Evolutionary conservation across 2,329 filamentous ascomycete genomes (phyloP).

Genomic region (Phaeosphaeria sp.): DNA sequence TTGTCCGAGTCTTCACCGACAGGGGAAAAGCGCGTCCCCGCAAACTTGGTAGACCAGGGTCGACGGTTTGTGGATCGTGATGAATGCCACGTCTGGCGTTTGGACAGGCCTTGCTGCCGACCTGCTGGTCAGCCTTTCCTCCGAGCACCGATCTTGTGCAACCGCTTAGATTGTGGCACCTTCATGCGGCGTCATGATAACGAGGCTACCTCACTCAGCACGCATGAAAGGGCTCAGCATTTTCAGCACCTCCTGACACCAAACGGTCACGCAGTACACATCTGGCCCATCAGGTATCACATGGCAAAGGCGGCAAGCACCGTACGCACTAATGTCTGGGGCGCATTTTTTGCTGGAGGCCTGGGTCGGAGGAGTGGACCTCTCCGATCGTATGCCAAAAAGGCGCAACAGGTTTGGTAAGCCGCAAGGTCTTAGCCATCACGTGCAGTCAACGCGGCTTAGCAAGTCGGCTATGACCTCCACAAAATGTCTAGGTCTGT

Average conservation of each 20-base stretch:
- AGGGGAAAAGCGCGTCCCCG: slow-evolving; percentile 19
- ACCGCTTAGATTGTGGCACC: not conserved
- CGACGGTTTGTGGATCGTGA: slow-evolving; percentile 11
- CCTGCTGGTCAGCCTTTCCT: slow-evolving; percentile 13
- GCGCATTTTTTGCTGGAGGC: slow-evolving; percentile 16
- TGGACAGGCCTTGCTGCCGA: slow-evolving; percentile 7
- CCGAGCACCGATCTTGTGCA: slow-evolving; percentile 19
- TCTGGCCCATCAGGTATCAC: not conserved
- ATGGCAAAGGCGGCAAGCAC: slow-evolving; percentile 13
- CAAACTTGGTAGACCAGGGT: slow-evolving; percentile 11
- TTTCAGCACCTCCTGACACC: not conserved
- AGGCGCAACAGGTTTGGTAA: slow-evolving; percentile 19
- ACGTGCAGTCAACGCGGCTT: slow-evolving; percentile 27
- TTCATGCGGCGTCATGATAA: not conserved
- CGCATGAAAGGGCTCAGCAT: slow-evolving; percentile 4
- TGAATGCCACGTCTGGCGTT: slow-evolving; percentile 2
- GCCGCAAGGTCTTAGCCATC: slow-evolving; percentile 19
- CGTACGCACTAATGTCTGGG: slow-evolving; percentile 17
- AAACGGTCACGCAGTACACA: not conserved
- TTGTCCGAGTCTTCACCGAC: slow-evolving; percentile 27
- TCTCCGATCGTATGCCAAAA: slow-evolving; percentile 30
- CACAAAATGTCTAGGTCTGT: slow-evolving; percentile 29
- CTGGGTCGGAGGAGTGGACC: slow-evolving; percentile 25
- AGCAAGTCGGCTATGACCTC: slow-evolving; percentile 27
- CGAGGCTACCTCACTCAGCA: not conserved